Percentiles rank a stretch among this genome's conserved stretches.
These are phyloP conservation scores for Podospora bellae-mahoneyi DNA, from an alignment of 495 filamentous ascomycete genomes.

Conservation along the genomic window DNA sequence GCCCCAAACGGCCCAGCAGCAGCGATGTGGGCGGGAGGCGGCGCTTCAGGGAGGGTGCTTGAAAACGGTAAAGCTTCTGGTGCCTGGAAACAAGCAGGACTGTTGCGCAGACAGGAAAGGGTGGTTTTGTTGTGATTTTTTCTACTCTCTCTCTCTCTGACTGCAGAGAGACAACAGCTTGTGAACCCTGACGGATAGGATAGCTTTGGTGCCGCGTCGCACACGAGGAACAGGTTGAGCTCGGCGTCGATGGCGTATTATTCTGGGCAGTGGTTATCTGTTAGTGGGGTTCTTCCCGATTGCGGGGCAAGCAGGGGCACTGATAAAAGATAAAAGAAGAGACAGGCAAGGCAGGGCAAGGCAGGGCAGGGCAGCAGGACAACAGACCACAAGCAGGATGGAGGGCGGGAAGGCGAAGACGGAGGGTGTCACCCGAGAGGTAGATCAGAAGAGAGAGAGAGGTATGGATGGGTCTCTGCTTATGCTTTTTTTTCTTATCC, in stretches of 20 bases:
- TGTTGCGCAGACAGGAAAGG: constrained; percentile 3
- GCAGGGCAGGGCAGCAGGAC: background rate
- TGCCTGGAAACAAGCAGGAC: background rate
- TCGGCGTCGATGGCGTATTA: constrained; percentile 27
- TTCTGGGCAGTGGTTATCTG: constrained; percentile 34
- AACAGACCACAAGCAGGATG: background rate
- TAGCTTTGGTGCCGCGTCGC: constrained; percentile 21
- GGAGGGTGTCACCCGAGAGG: constrained; percentile 17
- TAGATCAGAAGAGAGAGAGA: background rate
- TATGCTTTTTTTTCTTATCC: background rate
- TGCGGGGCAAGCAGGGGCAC: constrained; percentile 29
- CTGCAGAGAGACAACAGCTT: constrained; percentile 8
- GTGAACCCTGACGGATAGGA: constrained; percentile 27
- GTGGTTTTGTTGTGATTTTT: constrained; percentile 1
- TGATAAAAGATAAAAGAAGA: constrained; percentile 25
- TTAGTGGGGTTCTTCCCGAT: constrained; percentile 34
- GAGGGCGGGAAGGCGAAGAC: background rate
- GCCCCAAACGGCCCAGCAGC: constrained; percentile 1
- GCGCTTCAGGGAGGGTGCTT: background rate
- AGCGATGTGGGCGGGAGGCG: background rate
- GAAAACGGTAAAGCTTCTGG: background rate
- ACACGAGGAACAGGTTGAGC: constrained; percentile 16
- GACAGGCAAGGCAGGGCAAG: background rate
- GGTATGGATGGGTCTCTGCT: constrained; percentile 3
- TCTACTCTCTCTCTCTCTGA: background rate